Conservation (phyloP, 2,329 filamentous ascomycete species). For the Epichloe scottii region DNA sequence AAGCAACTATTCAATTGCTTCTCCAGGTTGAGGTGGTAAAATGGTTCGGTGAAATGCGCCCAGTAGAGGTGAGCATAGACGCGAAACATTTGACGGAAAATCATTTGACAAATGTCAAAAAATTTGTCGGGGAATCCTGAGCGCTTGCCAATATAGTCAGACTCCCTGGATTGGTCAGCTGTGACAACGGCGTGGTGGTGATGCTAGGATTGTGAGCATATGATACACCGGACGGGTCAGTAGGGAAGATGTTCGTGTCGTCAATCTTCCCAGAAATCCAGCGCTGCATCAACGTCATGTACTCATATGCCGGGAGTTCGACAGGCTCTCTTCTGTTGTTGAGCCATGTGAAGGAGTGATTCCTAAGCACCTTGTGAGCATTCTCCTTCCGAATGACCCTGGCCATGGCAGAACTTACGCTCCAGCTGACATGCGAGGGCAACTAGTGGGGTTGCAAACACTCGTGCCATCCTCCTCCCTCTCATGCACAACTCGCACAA, state of each 20-base stretch:
- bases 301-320: constrained; percentile 83
- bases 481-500: constrained; percentile 79
- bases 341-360: constrained; percentile 93
- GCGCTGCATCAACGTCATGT: constrained; percentile 90
- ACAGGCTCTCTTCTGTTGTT: constrained; percentile 79
- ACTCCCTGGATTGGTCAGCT: constrained; percentile 49
- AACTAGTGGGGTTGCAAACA: constrained; percentile 74
- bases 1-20: constrained; percentile 82
- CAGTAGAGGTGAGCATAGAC: constrained; percentile 98
- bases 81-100: constrained; percentile 97
- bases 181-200: constrained; percentile 45
- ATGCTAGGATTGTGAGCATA: constrained; percentile 50
- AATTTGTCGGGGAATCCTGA: constrained; percentile 90
- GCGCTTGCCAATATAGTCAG: constrained; percentile 77
- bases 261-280: constrained; percentile 97
- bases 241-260: constrained; percentile 81
- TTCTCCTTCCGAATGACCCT: neutral
- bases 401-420: constrained; percentile 47
- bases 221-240: constrained; percentile 60
- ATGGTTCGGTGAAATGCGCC: constrained; percentile 78
- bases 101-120: constrained; percentile 78
- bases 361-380: constrained; percentile 29
- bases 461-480: constrained; percentile 64
- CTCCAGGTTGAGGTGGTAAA: constrained; percentile 70
- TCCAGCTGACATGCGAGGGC: constrained; percentile 89